Conservation (phyloP, 148 eudicot genomes). For the Camellia sinensis region DNA sequence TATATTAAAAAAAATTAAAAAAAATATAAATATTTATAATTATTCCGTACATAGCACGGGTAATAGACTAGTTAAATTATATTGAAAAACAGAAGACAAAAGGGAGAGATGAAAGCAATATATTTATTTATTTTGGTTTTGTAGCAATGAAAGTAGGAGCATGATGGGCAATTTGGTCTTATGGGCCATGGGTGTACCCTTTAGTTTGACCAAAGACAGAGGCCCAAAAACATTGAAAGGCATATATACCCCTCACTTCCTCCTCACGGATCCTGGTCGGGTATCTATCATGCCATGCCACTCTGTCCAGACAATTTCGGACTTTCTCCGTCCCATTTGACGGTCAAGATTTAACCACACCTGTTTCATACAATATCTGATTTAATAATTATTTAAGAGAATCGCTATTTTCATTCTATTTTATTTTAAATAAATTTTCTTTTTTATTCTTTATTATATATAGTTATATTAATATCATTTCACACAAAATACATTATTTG, state of each 20-base stretch:
- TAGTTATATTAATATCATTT: too few relatives aligned
- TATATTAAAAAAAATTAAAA: too few relatives aligned
- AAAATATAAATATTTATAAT: too few relatives aligned
- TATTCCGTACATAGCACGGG: too few relatives aligned
- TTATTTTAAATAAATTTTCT: too few relatives aligned
- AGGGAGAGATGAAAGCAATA: neutral
- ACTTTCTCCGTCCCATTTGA: neutral
- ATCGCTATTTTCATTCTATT: too few relatives aligned
- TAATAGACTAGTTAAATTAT: too few relatives aligned
- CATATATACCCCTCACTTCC: neutral
- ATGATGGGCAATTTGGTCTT: conserved; percentile 5
- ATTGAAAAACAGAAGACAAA: neutral
- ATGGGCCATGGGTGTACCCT: neutral
- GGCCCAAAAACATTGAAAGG: neutral
- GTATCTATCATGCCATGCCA: neutral
- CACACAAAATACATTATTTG: too few relatives aligned
- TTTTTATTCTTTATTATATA: too few relatives aligned
- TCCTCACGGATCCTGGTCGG: neutral
- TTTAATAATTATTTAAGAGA: neutral
- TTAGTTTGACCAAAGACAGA: neutral
- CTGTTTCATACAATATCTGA: neutral
- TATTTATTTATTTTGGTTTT: neutral
- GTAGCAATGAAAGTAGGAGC: neutral
- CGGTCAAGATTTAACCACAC: neutral
- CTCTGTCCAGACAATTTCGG: neutral